A percentile compares a stretch with the other conserved stretches of the same genome.
Evolutionary conservation across 257 asterid species (phyloP).

Genomic region (Plantago ovata): DNA sequence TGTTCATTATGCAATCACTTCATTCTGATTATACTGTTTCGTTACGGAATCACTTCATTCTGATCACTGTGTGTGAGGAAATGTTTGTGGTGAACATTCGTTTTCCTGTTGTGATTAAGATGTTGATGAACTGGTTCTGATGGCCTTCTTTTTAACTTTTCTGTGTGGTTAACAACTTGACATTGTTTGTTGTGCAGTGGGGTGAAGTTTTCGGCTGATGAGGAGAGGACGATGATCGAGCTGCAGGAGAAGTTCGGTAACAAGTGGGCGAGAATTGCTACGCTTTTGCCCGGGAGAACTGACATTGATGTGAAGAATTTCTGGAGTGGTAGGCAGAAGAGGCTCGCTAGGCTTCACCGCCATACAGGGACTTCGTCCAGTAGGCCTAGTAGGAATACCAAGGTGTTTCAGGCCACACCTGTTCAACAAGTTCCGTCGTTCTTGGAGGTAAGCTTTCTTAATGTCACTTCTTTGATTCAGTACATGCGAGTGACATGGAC

Average conservation of each 20-base stretch:
- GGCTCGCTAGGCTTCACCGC: conserved; percentile 55
- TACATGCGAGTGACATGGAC: no score
- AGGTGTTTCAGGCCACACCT: conserved; percentile 21
- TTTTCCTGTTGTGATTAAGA: no score
- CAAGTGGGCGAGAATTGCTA: conserved; percentile 85
- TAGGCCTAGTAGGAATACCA: conserved; percentile 31
- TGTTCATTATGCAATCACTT: no score
- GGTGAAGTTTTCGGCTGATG: conserved; percentile 81
- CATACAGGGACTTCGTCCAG: conserved; percentile 35
- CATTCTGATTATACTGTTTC: no score
- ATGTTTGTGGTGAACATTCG: no score
- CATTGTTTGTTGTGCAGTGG: conserved; percentile 36
- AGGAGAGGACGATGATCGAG: conserved; percentile 67
- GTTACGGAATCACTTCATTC: no score
- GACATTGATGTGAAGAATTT: conserved; percentile 89
- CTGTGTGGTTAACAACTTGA: no score
- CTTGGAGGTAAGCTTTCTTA: conserved; percentile 29
- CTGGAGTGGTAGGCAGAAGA: conserved; percentile 83
- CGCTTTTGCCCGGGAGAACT: conserved; percentile 73
- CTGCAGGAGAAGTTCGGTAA: conserved; percentile 79
- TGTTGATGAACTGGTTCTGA: no score
- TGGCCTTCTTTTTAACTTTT: no score
- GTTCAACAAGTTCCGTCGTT: conserved; percentile 21
- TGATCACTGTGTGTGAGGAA: no score
- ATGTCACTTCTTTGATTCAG: no score